Conservation (phyloP, 495 filamentous ascomycete species). For the Delitschia confertaspora region DNA sequence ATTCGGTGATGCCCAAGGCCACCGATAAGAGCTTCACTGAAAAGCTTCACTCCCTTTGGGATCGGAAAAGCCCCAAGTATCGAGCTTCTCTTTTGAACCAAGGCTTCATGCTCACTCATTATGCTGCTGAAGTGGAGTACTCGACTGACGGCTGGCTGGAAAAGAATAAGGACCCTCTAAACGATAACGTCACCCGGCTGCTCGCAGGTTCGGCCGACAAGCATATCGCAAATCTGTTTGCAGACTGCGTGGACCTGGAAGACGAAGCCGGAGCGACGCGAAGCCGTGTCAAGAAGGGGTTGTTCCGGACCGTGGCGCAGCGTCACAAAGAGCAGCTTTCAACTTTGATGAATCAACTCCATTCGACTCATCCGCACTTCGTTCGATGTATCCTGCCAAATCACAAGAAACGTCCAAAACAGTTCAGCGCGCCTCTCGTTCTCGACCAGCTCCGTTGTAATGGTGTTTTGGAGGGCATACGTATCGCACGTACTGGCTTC, state of each 20-base stretch:
- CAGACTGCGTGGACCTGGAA: constrained; percentile 71
- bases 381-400: constrained; percentile 97
- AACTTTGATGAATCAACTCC: constrained; percentile 88
- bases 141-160: constrained; percentile 91
- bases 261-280: constrained; percentile 56
- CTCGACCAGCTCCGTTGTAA: constrained; percentile 96
- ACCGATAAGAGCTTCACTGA: constrained; percentile 96
- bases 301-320: constrained; percentile 96
- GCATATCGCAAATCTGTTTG: constrained; percentile 77
- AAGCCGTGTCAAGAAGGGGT: constrained; percentile 89
- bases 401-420: constrained; percentile 95
- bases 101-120: constrained; percentile 97
- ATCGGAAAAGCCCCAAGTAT: constrained; percentile 91
- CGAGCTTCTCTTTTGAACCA: constrained; percentile 76
- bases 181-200: constrained; percentile 88
- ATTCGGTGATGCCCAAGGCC: constrained; percentile 98
- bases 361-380: constrained; percentile 96
- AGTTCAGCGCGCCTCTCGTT: constrained; percentile 78
- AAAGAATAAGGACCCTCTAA: constrained; percentile 98
- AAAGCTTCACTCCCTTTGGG: constrained; percentile 93
- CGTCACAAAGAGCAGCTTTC: constrained; percentile 95
- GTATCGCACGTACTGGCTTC: constrained; percentile 97
- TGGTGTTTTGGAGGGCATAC: constrained; percentile 95
- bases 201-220: constrained; percentile 72
- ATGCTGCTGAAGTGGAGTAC: constrained; percentile 97